Evolutionary conservation across 495 filamentous ascomycete genomes (phyloP).

Genomic region (Penicillium odoratum): DNA sequence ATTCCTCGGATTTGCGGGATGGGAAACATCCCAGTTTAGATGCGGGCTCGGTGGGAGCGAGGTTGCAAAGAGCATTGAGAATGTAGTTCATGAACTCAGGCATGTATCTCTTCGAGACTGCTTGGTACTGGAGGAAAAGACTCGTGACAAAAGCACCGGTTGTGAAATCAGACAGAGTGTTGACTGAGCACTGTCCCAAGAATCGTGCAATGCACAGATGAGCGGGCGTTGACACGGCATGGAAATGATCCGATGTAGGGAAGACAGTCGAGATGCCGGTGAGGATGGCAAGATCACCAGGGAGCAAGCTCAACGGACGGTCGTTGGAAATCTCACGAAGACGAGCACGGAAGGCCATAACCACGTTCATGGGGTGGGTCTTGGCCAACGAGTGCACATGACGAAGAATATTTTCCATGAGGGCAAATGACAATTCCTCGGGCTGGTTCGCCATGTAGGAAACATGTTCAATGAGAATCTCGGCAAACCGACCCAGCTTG

Average conservation of each 20-base stretch:
- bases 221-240: slow-evolving; percentile 87
- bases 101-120: slow-evolving; percentile 76
- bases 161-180: slow-evolving; percentile 60
- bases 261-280: slow-evolving; percentile 83
- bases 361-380: slow-evolving; percentile 72
- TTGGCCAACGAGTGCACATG: slow-evolving; percentile 88
- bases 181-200: slow-evolving; percentile 73
- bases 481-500: slow-evolving; percentile 72
- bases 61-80: slow-evolving; percentile 69
- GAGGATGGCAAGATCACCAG: slow-evolving; percentile 77
- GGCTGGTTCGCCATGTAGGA: slow-evolving; percentile 59
- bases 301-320: slow-evolving; percentile 59
- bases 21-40: slow-evolving; percentile 58
- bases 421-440: slow-evolving; percentile 53
- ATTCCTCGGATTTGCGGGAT: slow-evolving; percentile 53
- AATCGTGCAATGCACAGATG: slow-evolving; percentile 77
- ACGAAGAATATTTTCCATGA: slow-evolving; percentile 67
- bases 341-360: slow-evolving; percentile 70
- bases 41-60: slow-evolving; percentile 55
- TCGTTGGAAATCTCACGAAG: slow-evolving; percentile 63
- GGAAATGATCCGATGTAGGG: slow-evolving; percentile 95
- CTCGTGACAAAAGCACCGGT: slow-evolving; percentile 77
- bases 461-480: slow-evolving; percentile 76
- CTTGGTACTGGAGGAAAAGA: slow-evolving; percentile 77
- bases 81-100: slow-evolving; percentile 84